Evolutionary conservation across 2,329 filamentous ascomycete genomes (phyloP).

Genomic region (Leptographium procerum): DNA sequence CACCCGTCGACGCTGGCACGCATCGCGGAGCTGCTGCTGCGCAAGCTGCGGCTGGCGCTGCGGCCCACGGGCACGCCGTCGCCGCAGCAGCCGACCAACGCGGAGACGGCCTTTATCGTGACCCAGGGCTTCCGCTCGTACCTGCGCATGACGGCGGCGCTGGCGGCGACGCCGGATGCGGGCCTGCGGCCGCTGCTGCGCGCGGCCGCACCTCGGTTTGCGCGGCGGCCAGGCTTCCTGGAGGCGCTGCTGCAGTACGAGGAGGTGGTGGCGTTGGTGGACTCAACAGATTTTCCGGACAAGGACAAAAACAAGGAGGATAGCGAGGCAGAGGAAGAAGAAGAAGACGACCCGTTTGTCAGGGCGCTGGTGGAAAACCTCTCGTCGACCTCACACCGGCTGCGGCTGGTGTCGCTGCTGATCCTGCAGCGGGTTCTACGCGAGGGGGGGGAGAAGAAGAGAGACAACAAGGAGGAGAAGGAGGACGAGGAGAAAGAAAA

Average conservation of each 20-base stretch:
- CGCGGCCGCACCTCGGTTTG: constrained; percentile 54
- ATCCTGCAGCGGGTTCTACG: constrained; percentile 40
- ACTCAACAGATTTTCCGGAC: no score
- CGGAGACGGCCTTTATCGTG: constrained; percentile 60
- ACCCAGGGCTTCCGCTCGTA: constrained; percentile 67
- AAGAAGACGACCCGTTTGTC: constrained; percentile 50
- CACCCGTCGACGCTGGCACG: constrained; percentile 49
- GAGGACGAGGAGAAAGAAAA: background rate
- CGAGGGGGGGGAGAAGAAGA: background rate
- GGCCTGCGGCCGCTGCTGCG: constrained; percentile 55
- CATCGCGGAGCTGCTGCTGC: constrained; percentile 53
- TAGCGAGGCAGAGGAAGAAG: constrained; percentile 14
- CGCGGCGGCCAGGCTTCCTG: constrained; percentile 53
- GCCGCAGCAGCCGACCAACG: constrained; percentile 25
- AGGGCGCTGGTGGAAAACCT: constrained; percentile 61
- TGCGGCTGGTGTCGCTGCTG: constrained; percentile 62
- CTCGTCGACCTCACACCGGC: constrained; percentile 59
- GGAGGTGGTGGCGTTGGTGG: constrained; percentile 15
- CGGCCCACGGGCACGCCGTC: constrained; percentile 43
- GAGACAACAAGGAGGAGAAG: background rate
- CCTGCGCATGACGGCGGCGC: constrained; percentile 48
- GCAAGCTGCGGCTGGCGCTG: constrained; percentile 54
- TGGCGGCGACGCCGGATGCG: constrained; percentile 43
- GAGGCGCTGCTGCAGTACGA: constrained; percentile 50
- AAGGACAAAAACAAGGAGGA: constrained; percentile 28